These are phyloP conservation scores for Carex parvula DNA, from an alignment of 176 grass and related monocot genomes.

Conservation along the genomic window DNA sequence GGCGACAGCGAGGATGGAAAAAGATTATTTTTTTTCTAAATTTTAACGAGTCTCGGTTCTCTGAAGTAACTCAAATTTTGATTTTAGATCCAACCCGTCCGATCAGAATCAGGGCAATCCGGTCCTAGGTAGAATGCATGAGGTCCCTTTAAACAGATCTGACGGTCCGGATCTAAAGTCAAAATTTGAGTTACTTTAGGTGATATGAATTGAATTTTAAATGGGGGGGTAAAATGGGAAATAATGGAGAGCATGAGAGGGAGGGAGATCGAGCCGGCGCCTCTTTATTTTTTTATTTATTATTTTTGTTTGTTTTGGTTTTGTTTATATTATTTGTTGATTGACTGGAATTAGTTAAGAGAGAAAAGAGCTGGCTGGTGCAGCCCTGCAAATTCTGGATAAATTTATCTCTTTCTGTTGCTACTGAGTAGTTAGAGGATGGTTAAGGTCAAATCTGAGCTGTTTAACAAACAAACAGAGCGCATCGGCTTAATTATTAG, in stretches of 20 bases:
- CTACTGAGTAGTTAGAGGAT: not conserved
- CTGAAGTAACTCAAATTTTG: too few relatives aligned
- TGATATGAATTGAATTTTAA: not conserved
- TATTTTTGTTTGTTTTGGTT: not conserved
- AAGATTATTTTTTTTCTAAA: not conserved
- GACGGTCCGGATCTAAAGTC: too few relatives aligned
- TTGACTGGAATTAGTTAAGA: constrained; percentile 11
- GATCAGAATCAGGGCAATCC: too few relatives aligned
- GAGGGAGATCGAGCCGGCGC: constrained; percentile 1
- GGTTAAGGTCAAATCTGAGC: not conserved
- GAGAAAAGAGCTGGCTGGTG: constrained; percentile 15
- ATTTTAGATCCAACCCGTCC: too few relatives aligned
- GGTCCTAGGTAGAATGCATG: too few relatives aligned
- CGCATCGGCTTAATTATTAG: not conserved
- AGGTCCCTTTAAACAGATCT: too few relatives aligned
- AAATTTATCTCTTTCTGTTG: not conserved
- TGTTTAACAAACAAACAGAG: not conserved
- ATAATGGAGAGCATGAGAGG: constrained; percentile 31
- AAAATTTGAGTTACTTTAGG: too few relatives aligned
- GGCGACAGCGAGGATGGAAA: constrained; percentile 16
- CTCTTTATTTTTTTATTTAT: not conserved
- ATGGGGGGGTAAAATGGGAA: not conserved
- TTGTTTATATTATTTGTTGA: not conserved
- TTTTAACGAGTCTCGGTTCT: too few relatives aligned
- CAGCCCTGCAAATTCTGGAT: not conserved